Conservation (phyloP, 2,329 filamentous ascomycete genomes). For the Podosphaera xanthii region DNA sequence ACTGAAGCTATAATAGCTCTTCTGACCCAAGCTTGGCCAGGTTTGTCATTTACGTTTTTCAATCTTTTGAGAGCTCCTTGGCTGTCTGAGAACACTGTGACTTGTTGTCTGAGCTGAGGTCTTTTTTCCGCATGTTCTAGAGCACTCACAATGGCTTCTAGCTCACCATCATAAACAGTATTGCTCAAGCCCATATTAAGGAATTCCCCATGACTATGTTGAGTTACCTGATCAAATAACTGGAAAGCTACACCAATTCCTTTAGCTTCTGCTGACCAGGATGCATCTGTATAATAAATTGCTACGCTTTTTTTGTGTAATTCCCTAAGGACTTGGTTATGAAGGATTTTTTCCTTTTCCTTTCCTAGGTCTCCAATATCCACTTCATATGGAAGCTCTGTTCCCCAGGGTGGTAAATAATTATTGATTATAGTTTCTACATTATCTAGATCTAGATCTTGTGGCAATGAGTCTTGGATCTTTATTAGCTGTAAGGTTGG, state of each 20-base stretch:
- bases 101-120: neutral
- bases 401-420: no score
- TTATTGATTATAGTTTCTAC: no score
- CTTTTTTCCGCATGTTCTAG: neutral
- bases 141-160: neutral
- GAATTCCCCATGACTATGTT: neutral
- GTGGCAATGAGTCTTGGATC: no score
- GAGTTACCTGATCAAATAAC: neutral
- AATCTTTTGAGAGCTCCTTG: neutral
- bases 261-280: neutral
- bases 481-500: no score
- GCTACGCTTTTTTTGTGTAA: neutral
- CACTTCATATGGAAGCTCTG: neutral
- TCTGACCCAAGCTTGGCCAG: neutral
- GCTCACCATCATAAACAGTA: neutral
- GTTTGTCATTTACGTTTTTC: neutral
- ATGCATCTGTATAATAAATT: neutral
- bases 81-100: neutral
- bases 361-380: neutral
- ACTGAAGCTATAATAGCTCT: neutral
- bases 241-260: neutral
- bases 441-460: no score
- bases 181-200: neutral
- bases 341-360: neutral
- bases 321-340: neutral